These are phyloP conservation scores for Apiotrichum porosum DNA, from an alignment of 1,284 basidiomycete species.

Conservation along the genomic window DNA sequence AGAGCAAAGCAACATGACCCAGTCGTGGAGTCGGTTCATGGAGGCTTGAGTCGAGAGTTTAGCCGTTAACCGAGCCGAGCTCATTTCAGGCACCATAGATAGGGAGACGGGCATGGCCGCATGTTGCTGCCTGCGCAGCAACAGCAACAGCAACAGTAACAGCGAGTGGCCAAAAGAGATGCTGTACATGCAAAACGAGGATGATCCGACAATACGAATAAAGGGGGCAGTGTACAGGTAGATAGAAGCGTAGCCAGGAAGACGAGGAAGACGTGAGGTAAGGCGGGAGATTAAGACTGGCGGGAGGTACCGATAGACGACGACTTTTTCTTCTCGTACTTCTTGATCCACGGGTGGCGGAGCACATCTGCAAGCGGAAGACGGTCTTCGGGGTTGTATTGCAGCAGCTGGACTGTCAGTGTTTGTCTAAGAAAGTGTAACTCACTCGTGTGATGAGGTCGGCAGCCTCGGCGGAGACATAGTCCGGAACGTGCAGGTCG, in stretches of 20 bases:
- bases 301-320: constrained; percentile 6
- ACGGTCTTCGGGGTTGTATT: constrained; percentile 77
- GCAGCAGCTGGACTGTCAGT: constrained; percentile 62
- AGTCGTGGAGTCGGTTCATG: too few species aligned
- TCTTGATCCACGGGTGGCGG: constrained; percentile 88
- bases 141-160: not conserved
- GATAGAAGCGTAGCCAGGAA: not conserved
- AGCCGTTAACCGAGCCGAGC: not conserved
- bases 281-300: constrained; percentile 1
- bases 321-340: constrained; percentile 54
- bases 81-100: too few species aligned
- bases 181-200: not conserved
- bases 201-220: not conserved
- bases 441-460: constrained; percentile 62
- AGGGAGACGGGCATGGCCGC: too few species aligned
- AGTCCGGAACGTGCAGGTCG: constrained; percentile 69
- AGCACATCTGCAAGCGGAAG: constrained; percentile 75
- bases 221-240: too few species aligned
- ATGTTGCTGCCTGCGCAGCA: too few species aligned
- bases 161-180: not conserved
- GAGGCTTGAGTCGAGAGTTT: not conserved
- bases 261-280: too few species aligned
- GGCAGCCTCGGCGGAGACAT: constrained; percentile 61
- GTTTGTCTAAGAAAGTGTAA: not conserved
- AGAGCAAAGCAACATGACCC: too few species aligned